phyloP scores from a whole-genome alignment of 2,329 filamentous ascomycete species.

The Colletotrichum shisoi region DNA sequence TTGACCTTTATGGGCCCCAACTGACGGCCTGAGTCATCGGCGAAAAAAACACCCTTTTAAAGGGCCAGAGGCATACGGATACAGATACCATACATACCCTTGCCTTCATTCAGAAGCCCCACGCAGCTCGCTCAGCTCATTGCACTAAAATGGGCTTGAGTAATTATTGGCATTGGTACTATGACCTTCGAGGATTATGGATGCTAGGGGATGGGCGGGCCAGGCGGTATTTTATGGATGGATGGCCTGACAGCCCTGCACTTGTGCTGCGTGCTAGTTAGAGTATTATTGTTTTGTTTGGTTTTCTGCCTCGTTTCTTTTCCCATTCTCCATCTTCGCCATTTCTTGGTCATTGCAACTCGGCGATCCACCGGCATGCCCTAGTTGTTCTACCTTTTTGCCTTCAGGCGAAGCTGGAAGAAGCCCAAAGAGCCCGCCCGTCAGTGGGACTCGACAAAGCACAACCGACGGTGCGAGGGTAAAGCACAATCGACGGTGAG shows the following conservation, averaged over 20 bases:
- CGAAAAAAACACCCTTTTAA: too few species aligned
- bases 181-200: constrained; percentile 22
- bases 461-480: too few species aligned
- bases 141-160: constrained; percentile 9
- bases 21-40: too few species aligned
- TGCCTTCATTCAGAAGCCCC: constrained; percentile 16
- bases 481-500: neutral
- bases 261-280: neutral
- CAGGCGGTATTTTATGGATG: constrained; percentile 33
- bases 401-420: constrained; percentile 29
- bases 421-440: constrained; percentile 4
- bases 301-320: neutral
- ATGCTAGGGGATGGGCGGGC: constrained; percentile 13
- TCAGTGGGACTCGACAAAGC: constrained; percentile 24
- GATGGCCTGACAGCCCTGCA: neutral
- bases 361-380: constrained; percentile 14
- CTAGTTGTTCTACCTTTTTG: neutral
- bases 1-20: too few species aligned
- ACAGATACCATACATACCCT: too few species aligned
- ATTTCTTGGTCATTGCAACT: neutral
- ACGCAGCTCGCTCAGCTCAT: neutral
- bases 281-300: neutral
- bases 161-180: constrained; percentile 16
- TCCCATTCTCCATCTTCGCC: neutral
- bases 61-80: neutral